Base-by-base conservation (phyloP, 2,329 filamentous ascomycete species). In the Pseudogymnoascus sp. region DNA sequence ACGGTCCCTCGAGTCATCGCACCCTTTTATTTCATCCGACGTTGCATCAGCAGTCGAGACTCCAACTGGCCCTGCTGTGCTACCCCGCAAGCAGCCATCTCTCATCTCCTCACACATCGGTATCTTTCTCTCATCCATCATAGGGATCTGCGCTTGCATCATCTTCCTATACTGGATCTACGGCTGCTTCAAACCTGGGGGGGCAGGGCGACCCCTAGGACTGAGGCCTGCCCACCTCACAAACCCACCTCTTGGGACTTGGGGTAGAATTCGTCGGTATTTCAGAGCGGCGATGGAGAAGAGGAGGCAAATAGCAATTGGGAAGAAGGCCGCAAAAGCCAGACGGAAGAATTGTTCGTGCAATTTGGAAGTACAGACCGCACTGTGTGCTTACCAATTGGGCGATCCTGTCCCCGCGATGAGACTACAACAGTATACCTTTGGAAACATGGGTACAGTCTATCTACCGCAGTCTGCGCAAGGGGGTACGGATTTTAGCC, bases 81-180 rank as follows among this genome's bases (percentile, higher is more conserved):
- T 33, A 11, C 7, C 47, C 47, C 47, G 47, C n/a, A 54, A 54
- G n/a, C 47, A 54, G 25, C 28, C 47, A 12, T 33, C 28, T 28
- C 16, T 54, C 28, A 35, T 33, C 37, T 59, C 35, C 60, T 50
- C 43, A 1, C 60, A 38, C 30, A 37, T 59, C 57, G 60, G 22
- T 4, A 58, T 61, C 41, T 58, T 59, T 14, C 36, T 61, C 8
- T 59, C 37, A 4, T 11, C 43, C 11, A 28, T 43, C 35, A 11
- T 60, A 7, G 57, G 35, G n/a, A 25, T 58, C 18, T 37, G 33
- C 35, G 57, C 37, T 16, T 37, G 35, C 11, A 18, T 58, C 25
- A 37, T 39, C 20, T 36, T 36, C 36, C 22, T 58, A 18, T 58
- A 58, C 57, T 58, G 36, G 33, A 18, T 58, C 1, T 33, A 37